These are phyloP conservation scores for Tricharina praecox DNA, from an alignment of 495 filamentous ascomycete species.

Conservation along the genomic window DNA sequence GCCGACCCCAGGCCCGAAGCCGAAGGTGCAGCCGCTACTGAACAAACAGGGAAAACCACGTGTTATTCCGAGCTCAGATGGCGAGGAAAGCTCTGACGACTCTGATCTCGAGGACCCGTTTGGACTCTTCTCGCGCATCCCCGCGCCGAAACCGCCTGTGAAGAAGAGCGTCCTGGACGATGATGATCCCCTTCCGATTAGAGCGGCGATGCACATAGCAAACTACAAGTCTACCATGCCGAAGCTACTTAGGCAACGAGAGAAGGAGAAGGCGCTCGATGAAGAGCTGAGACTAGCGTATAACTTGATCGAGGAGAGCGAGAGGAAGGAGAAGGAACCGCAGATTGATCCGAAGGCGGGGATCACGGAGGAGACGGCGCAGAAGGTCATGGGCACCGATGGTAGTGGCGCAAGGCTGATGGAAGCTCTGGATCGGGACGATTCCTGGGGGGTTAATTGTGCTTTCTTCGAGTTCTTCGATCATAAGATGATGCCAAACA, in stretches of 20 bases:
- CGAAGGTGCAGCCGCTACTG: not conserved
- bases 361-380: constrained; percentile 4
- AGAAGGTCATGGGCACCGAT: constrained; percentile 35
- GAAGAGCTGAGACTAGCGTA: constrained; percentile 28
- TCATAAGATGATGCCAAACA: not conserved
- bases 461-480: not conserved
- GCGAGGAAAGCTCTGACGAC: constrained; percentile 46
- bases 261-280: constrained; percentile 15
- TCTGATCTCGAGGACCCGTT: constrained; percentile 32
- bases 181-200: not conserved
- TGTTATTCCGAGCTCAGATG: constrained; percentile 52
- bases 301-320: constrained; percentile 33
- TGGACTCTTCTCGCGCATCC: not conserved
- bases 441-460: constrained; percentile 33
- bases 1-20: not conserved
- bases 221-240: constrained; percentile 52
- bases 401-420: constrained; percentile 42
- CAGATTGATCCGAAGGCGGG: too few species aligned
- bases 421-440: constrained; percentile 57
- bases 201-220: too few species aligned
- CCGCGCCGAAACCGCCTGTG: too few species aligned
- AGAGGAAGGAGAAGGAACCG: not conserved
- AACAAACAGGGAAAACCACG: constrained; percentile 12
- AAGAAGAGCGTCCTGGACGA: not conserved
- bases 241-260: constrained; percentile 37